Percentiles rank a stretch among this genome's conserved stretches.
Evolutionary conservation across 495 filamentous ascomycete species (phyloP).

Genomic region (Echria macrotheca): DNA sequence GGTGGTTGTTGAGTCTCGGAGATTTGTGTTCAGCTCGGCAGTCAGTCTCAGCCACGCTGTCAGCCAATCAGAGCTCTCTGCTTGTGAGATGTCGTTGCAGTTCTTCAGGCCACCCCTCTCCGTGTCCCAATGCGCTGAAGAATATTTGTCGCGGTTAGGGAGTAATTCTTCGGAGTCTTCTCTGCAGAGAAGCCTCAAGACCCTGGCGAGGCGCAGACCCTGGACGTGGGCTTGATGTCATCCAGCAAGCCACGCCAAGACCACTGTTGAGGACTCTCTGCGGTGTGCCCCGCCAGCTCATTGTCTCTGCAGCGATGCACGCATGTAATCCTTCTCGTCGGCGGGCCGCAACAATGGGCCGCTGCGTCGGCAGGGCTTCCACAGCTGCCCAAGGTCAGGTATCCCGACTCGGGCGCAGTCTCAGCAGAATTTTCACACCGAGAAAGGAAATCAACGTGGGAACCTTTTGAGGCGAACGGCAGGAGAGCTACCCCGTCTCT

Average conservation of each 20-base stretch:
- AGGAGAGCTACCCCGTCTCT: no score
- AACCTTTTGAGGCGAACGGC: not conserved
- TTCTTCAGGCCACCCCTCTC: not conserved
- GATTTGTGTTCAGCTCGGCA: slow-evolving; percentile 4
- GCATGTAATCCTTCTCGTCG: not conserved
- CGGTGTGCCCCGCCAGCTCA: slow-evolving; percentile 6
- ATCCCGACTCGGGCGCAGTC: no score
- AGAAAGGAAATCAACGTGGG: no score
- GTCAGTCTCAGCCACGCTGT: slow-evolving; percentile 2
- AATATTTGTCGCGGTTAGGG: not conserved
- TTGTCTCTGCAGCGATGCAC: not conserved
- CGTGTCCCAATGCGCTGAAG: not conserved
- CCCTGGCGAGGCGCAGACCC: not conserved
- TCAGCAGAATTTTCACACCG: no score
- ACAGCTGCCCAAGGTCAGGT: not conserved
- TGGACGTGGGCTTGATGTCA: not conserved
- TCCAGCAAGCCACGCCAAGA: slow-evolving; percentile 3
- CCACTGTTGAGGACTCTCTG: not conserved
- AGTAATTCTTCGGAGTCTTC: slow-evolving; percentile 1
- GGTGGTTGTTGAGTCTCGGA: slow-evolving; percentile 2
- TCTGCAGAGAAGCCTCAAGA: slow-evolving; percentile 4
- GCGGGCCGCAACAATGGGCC: not conserved
- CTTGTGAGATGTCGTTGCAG: not conserved
- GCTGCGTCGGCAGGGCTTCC: not conserved
- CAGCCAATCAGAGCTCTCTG: slow-evolving; percentile 4